Base-by-base conservation (phyloP, 495 filamentous ascomycete genomes). In the Hamigera avellanea region DNA sequence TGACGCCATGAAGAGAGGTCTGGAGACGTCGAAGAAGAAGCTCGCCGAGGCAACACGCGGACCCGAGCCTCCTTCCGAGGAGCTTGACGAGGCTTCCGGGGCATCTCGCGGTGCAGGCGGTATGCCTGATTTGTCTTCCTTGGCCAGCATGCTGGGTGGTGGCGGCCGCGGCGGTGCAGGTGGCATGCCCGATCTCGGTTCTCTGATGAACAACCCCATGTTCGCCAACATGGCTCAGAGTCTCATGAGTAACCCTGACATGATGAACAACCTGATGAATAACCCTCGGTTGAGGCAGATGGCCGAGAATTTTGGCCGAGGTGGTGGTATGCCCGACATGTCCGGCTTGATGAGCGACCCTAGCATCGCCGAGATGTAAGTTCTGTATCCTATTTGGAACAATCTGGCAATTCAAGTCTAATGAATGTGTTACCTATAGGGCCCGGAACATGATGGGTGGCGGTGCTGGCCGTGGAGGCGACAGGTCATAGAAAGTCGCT, bases 161-260 rank as follows among this genome's bases (percentile, higher is more conserved):
- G 72, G 70, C 15, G 70, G 58, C 1, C 71, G 62, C 12, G 74
- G 70, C 3, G 74, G 67, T 10, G 74, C 76, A 13, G 83, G 86
- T 26, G 84, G 86, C 25, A 84, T 89, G 81, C 87, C 87, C 3
- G 89, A 95, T 60, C 53, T 98, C 25, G 57, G 71, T 39, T 70
- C 66, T 37, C 75, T 98, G 52, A 95, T 98, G 91, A 85, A 61
- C 61, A 96, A 98, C 67, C 91, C 91, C 28, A 95, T 96, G 91
- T 88, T 98, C 56, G 67, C 86, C 28, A 80, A 67, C 64, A 94
- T 95, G 85, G 91, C 91, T 16, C 85, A 94, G 69, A 95, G 85
- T 53, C 56, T 98, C 28, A 95, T 95, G 89, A 81, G 75, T 57
- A 95, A 98, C 60, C 91, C 91, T 9, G 80, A 93, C 5, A 75